Evolutionary conservation across 2,329 filamentous ascomycete species (phyloP), one percentile per base, ranked within the genome.

Genomic region (Exophiala lecanii-corni): DNA sequence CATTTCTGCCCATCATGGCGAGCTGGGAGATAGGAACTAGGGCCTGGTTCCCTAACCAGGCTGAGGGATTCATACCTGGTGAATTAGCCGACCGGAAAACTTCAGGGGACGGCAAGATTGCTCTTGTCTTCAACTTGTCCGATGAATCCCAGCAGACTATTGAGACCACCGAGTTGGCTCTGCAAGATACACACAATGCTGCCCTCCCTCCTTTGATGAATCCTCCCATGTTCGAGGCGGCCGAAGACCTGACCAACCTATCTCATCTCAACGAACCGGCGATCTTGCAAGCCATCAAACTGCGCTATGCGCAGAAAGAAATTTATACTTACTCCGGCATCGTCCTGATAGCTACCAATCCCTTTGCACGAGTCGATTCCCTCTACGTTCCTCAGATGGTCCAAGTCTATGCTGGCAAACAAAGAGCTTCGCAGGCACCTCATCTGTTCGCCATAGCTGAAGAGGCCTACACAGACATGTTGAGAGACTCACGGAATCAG

Each of bases 271-370:
- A 98, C 71, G 92, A 98, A 68, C 92, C 92, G 62, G 92, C 65
- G 94, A 94, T 98, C 49, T 73, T 98, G 53, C 92, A 98, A 75
- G 92, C 92, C 43, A 98, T 98, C 67, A 89, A 89, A 64, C 78
- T 98, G 62, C 87, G 92, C 65, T 98, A 98, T 71, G 78, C 86
- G 52, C 92, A 98, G 67, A 97, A 97, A 70, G 92, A 98, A 67
- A 98, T 98, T 60, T 98, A 98, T 75, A 98, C 92, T 61, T 98
- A 98, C 73, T 95, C 88, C 64, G 92, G 92, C 63, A 97, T 98
- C 62, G 92, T 98, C 54, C 76, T 98, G 57, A 98, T 98, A 71
- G 92, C 92, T 51, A 94, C 92, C 52, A 98, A 98, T 70, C 92
- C 92, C 16, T 98, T 98, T 61, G 92, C 94, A 41, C 80, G 92